Percentiles rank a stretch among this genome's conserved stretches.
Conservation (phyloP, 225 moss, liverwort and hornwort species). For the Physcomitrium patens region DNA sequence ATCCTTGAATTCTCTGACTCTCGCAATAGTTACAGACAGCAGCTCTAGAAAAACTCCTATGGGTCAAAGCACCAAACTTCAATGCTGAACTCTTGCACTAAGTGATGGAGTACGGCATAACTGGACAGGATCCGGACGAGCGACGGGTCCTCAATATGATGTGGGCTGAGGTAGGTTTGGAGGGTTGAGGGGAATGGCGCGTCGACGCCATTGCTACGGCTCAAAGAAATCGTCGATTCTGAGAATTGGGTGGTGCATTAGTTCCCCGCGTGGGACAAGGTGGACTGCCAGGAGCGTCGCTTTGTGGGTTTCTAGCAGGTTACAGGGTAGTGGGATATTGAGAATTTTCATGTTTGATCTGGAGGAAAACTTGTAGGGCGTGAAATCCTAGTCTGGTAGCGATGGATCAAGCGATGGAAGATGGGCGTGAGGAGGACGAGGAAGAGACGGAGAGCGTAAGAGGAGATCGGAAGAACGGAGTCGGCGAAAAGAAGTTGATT, state of each 20-base stretch:
- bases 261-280: background rate
- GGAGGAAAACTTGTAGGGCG: slow-evolving; percentile 5
- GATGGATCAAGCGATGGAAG: slow-evolving; percentile 40
- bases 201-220: slow-evolving; percentile 35
- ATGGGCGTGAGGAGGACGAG: slow-evolving; percentile 25
- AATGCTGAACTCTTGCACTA: no score
- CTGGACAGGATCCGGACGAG: background rate
- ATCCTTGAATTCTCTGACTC: no score
- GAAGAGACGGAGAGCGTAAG: slow-evolving; percentile 28
- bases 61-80: no score
- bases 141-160: background rate
- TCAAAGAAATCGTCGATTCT: slow-evolving; percentile 7
- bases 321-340: slow-evolving; percentile 26
- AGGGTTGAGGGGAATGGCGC: background rate
- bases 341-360: background rate
- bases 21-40: no score
- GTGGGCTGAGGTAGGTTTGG: slow-evolving; percentile 12
- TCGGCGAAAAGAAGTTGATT: slow-evolving; percentile 47
- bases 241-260: background rate
- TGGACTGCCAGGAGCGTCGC: background rate
- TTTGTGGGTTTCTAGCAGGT: background rate
- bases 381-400: slow-evolving; percentile 32
- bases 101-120: background rate
- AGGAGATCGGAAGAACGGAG: slow-evolving; percentile 18
- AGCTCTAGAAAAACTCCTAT: no score